Evolutionary conservation across 106 monocot genomes (phyloP).

Genomic region (Gastrodia elata): DNA sequence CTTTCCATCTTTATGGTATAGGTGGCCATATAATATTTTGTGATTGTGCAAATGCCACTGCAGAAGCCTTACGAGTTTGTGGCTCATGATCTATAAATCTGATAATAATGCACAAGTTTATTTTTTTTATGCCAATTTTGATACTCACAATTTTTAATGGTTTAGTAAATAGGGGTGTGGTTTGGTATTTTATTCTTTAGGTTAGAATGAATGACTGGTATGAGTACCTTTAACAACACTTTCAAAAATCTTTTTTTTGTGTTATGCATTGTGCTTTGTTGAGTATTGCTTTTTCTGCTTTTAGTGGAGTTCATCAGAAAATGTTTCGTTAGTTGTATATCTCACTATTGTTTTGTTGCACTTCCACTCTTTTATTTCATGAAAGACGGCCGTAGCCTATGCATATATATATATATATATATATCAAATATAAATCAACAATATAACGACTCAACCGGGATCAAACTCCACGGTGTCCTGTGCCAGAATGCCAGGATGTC

Average conservation of each 20-base stretch:
- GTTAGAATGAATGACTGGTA: background rate
- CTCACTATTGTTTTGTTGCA: background rate
- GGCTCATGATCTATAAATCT: background rate
- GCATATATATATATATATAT: too few relatives aligned
- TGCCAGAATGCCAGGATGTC: too few relatives aligned
- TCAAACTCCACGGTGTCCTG: too few relatives aligned
- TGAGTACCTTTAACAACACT: constrained; percentile 4
- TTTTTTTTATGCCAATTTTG: background rate
- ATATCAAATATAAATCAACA: too few relatives aligned
- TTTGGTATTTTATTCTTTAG: background rate
- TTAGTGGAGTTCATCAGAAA: background rate
- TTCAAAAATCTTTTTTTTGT: background rate
- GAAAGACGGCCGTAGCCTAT: too few relatives aligned
- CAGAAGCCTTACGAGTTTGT: background rate
- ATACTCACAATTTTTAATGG: background rate
- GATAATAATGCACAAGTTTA: background rate
- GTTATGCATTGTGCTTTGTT: background rate
- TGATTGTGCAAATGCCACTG: background rate
- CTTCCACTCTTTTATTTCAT: too few relatives aligned
- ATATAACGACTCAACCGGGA: too few relatives aligned
- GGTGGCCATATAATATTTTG: background rate
- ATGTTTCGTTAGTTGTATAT: background rate
- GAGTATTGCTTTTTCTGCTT: background rate
- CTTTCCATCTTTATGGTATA: background rate
- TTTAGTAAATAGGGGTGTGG: background rate